Evolutionary conservation across 106 monocot genomes (phyloP), one percentile per base, ranked within the genome.

Genomic region (Apostasia shenzhenica): DNA sequence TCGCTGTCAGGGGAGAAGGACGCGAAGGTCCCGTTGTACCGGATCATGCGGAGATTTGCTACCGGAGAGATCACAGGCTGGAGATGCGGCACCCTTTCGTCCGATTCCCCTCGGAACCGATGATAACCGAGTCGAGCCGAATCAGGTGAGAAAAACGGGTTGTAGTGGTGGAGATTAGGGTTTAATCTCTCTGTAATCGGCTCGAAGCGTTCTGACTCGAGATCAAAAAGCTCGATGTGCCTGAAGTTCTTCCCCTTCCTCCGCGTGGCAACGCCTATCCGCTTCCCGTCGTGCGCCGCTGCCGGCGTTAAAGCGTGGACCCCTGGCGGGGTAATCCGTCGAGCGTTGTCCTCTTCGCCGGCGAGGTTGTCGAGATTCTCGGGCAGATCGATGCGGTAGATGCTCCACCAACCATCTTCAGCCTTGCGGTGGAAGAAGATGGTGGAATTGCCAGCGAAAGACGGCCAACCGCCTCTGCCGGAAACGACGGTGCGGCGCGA

Each of bases 391-490:
- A 66, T 59, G 0, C 75, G 72, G 84, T 63, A 95, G 41, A 95
- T 55, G 80, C 95, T 95, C 91, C 91, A 95, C 95, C 95, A 91
- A 1, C 88, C 91, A 60, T 95, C 95, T 2, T 83, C 85, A 1
- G 85, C 77, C 39, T 68, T 74, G 4, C 84, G 75, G 75, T 95
- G 91, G 67, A 95, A 95, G 79, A 78, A 95, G 44, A 88, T 41
- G 0, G 83, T 81, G 41, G 83, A 73, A 43, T 91, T 91, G 7
- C 79, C 88, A 3, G 78, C 48, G 79, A 85, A 94, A 13, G 87
- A 41, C 39, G 91, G 94, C 94, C 94, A 94, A 10, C 94, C 94
- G 42, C 83, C 94, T 9, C 56, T 12, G 42, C 51, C 8, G 53
- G 55, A 52, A 59, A 94, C 51, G 47, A 73, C 69, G 45, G 51